Base-by-base conservation (phyloP, 1,284 basidiomycete species). In the Fistulina hepatica region DNA sequence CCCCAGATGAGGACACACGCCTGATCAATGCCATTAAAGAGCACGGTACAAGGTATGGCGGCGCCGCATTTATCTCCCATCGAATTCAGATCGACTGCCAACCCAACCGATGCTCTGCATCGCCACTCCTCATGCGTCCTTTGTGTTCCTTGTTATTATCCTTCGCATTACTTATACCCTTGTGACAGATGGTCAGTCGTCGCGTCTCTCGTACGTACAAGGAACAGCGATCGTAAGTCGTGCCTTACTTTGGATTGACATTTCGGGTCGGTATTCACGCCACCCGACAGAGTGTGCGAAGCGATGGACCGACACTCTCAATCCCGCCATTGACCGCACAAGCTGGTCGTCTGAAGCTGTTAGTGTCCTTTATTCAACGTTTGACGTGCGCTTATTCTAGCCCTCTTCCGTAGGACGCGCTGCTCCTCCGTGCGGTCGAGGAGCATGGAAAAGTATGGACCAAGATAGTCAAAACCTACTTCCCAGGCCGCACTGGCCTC, bases 391-490 rank as follows among this genome's bases (percentile, higher is more conserved):
- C 41, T 33, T 21, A 34, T 31, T 43, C 44, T 47, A 19, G 53
- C 36, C 27, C 6, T 25, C 26, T n/a, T 31, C 28, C 36, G 6
- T 44, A 71, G 69, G 71, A 73, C 41, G 63, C 64, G 21, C 47
- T 65, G 13, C 59, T 73, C n/a, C 52, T 72, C 13, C 60, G 63
- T 44, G 69, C 69, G 6, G 71, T 73, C 33, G 56, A 64, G 34
- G 63, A 67, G 40, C 67, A 71, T 42, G 71, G 71, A 13, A 71
- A 69, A 48, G 65, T 69, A 5, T 73, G 71, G 71, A 71, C 69
- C 1, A 71, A 71, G 48, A 73, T 73, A 33, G 71, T 71, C 26
- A 68, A 70, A 44, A 69, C 63, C 5, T 70, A 70, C 46, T 70
- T 73, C 51, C 71, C 71, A 36, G 69, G 70, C 9, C 60, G 71